These are phyloP conservation scores for Cryptococcus amylolentus DNA, from an alignment of 1,284 basidiomycete genomes.

Conservation along the genomic window DNA sequence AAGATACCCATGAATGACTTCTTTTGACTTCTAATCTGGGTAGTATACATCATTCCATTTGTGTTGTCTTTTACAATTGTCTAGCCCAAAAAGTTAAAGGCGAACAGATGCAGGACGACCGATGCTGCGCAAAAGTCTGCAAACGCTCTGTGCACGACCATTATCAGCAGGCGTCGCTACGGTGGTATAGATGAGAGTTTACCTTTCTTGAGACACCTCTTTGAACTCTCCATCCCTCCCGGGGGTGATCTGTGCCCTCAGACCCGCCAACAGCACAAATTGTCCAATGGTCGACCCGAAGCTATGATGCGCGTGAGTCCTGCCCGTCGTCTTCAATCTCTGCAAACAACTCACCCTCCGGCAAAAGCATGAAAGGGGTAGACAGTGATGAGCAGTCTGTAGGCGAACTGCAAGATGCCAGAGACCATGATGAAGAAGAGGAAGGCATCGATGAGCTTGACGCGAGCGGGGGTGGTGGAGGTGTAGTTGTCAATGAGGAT, in stretches of 20 bases:
- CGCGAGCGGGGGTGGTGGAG: slow-evolving; percentile 69
- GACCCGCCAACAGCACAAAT: slow-evolving; percentile 88
- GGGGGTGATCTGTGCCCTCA: slow-evolving; percentile 89
- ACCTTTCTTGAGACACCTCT: slow-evolving; percentile 93
- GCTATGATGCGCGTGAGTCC: slow-evolving; percentile 51
- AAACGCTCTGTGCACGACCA: slow-evolving; percentile 67
- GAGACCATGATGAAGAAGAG: slow-evolving; percentile 87
- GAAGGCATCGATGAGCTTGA: slow-evolving; percentile 93
- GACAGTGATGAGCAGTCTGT: slow-evolving; percentile 85
- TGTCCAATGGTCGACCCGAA: slow-evolving; percentile 93
- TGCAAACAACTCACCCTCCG: slow-evolving; percentile 66
- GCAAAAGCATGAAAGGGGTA: slow-evolving; percentile 98
- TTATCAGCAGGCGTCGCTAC: not conserved
- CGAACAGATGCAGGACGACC: slow-evolving; percentile 94
- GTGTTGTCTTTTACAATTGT: not conserved
- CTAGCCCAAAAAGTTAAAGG: slow-evolving; percentile 90
- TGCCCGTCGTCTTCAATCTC: not conserved
- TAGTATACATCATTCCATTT: not conserved
- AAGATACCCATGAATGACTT: not conserved
- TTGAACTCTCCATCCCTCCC: slow-evolving; percentile 63
- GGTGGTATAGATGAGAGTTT: slow-evolving; percentile 28
- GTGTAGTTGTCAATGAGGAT: slow-evolving; percentile 74
- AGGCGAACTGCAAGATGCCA: slow-evolving; percentile 84
- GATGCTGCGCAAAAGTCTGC: slow-evolving; percentile 93
- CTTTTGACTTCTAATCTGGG: no score